phyloP scores from a whole-genome alignment of 2,329 filamentous ascomycete genomes.

The Dothistroma pini region DNA sequence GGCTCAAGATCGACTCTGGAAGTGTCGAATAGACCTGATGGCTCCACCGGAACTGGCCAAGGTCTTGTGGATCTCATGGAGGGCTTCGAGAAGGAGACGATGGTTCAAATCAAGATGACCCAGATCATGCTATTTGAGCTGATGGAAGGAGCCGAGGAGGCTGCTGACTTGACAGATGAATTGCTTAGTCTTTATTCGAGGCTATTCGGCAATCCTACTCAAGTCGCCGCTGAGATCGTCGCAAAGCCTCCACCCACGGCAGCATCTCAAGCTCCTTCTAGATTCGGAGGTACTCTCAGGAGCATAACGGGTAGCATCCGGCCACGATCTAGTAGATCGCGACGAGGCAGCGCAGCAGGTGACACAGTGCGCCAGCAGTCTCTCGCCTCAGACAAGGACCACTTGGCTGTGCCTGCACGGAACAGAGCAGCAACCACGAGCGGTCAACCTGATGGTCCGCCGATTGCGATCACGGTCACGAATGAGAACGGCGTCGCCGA shows the following conservation, averaged over 20 bases:
- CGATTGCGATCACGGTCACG: conserved; percentile 74
- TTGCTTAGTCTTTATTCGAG: conserved; percentile 76
- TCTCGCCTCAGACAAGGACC: conserved; percentile 21
- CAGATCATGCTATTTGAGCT: conserved; percentile 81
- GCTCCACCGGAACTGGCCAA: conserved; percentile 21
- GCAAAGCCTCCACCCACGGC: conserved; percentile 50
- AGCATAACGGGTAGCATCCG: conserved; percentile 69
- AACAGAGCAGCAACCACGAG: conserved; percentile 19
- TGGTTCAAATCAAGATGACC: conserved; percentile 95
- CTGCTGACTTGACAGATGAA: conserved; percentile 85
- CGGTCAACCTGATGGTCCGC: conserved; percentile 31
- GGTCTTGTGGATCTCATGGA: conserved; percentile 76
- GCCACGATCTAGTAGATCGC: conserved; percentile 37
- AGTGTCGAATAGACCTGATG: conserved; percentile 12
- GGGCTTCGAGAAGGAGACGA: conserved; percentile 74
- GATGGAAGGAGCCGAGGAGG: conserved; percentile 75
- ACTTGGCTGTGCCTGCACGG: conserved; percentile 13
- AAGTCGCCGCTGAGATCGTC: conserved; percentile 22
- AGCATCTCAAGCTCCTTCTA: conserved; percentile 23
- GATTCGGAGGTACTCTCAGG: conserved; percentile 39
- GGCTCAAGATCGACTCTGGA: conserved; percentile 41
- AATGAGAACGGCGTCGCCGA: conserved; percentile 51
- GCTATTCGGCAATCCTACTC: conserved; percentile 65
- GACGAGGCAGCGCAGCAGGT: conserved; percentile 39
- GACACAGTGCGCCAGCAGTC: conserved; percentile 33